These are phyloP conservation scores for Xeromyces bisporus DNA, from an alignment of 495 filamentous ascomycete species.

Conservation along the genomic window DNA sequence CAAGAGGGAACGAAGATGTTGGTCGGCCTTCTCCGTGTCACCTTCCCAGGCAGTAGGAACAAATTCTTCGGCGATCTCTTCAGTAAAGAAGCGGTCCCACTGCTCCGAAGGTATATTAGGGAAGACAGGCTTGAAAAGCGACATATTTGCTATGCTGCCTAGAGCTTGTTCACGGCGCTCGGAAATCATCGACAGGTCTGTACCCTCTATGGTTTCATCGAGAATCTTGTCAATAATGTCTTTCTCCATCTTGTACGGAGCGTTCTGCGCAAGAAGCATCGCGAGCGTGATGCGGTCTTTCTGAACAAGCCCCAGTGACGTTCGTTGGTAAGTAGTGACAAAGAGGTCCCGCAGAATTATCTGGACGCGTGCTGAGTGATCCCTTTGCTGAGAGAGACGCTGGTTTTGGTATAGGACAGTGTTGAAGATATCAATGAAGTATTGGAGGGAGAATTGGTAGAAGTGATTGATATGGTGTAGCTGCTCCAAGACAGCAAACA, in stretches of 20 bases:
- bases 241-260: constrained; percentile 88
- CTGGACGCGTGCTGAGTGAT: constrained; percentile 61
- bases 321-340: constrained; percentile 78
- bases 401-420: constrained; percentile 74
- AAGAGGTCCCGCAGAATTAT: constrained; percentile 83
- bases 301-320: constrained; percentile 80
- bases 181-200: constrained; percentile 55
- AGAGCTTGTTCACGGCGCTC: constrained; percentile 54
- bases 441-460: constrained; percentile 97
- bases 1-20: constrained; percentile 67
- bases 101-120: constrained; percentile 38
- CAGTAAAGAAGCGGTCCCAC: constrained; percentile 66
- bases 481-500: constrained; percentile 92
- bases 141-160: constrained; percentile 45
- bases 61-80: constrained; percentile 76
- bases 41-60: constrained; percentile 67
- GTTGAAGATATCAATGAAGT: constrained; percentile 94
- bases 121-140: constrained; percentile 58
- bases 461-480: constrained; percentile 98
- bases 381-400: constrained; percentile 49
- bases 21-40: constrained; percentile 44
- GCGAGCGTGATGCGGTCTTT: constrained; percentile 88
- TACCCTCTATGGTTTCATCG: constrained; percentile 56
- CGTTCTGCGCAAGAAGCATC: constrained; percentile 89
- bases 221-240: constrained; percentile 69